phyloP scores from a whole-genome alignment of 768 basidiomycete species.

The Vararia minispora region DNA sequence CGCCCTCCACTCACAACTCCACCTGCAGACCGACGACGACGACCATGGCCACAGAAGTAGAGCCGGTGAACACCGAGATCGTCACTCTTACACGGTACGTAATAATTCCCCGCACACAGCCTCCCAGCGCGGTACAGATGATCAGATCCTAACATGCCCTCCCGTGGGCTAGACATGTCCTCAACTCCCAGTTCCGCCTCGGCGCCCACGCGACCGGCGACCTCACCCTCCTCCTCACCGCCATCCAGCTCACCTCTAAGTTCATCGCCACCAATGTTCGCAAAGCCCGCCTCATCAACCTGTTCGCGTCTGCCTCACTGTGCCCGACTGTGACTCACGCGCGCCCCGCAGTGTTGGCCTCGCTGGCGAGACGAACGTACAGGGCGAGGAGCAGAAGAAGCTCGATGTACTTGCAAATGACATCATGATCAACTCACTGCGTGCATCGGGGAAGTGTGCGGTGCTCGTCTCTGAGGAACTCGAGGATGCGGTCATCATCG shows the following conservation, averaged over 20 bases:
- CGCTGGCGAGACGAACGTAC: constrained; percentile 92
- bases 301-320: constrained; percentile 40
- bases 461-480: constrained; percentile 96
- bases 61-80: constrained; percentile 72
- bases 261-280: constrained; percentile 98
- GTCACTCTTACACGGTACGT: constrained; percentile 86
- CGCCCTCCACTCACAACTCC: too few relatives aligned
- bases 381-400: constrained; percentile 99
- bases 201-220: constrained; percentile 85
- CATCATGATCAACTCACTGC: constrained; percentile 97
- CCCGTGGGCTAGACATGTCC: constrained; percentile 58
- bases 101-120: constrained; percentile 2
- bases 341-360: constrained; percentile 66
- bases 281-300: constrained; percentile 92
- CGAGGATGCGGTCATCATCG: constrained; percentile 87
- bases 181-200: constrained; percentile 73
- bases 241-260: constrained; percentile 92
- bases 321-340: constrained; percentile 4
- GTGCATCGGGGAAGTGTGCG: constrained; percentile 92
- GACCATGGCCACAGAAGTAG: constrained; percentile 33
- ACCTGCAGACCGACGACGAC: not conserved
- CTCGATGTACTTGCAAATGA: constrained; percentile 96
- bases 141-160: constrained; percentile 2
- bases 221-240: constrained; percentile 86
- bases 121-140: constrained; percentile 4